These are phyloP conservation scores for Haplosporangium sp. DNA, from an alignment of 371 early-diverging fungal genomes.

Conservation along the genomic window DNA sequence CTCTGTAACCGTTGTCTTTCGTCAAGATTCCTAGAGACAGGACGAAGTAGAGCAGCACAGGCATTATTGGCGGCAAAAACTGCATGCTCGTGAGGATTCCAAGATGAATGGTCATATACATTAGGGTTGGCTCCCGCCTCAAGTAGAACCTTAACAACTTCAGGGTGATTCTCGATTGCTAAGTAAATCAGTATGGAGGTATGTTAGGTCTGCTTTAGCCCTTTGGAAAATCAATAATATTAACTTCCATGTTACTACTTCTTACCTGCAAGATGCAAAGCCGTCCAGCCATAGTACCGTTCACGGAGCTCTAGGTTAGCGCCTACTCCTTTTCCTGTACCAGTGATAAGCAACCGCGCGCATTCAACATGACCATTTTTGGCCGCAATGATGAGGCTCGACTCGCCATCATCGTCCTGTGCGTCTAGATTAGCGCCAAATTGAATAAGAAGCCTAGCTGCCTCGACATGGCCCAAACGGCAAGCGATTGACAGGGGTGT, in stretches of 20 bases:
- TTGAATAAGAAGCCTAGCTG: conserved; percentile 62
- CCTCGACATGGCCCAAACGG: conserved; percentile 62
- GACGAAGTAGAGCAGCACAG: conserved; percentile 65
- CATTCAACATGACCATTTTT: conserved; percentile 67
- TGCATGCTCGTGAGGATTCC: conserved; percentile 80
- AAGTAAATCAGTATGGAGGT: background rate
- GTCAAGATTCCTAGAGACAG: conserved; percentile 37
- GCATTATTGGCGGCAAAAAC: conserved; percentile 70
- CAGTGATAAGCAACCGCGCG: conserved; percentile 61
- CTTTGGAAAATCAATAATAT: background rate
- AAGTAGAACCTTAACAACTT: conserved; percentile 63
- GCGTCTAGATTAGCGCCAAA: conserved; percentile 66
- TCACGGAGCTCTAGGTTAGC: conserved; percentile 55
- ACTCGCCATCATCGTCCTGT: conserved; percentile 76
- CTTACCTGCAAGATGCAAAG: conserved; percentile 71
- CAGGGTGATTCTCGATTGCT: conserved; percentile 70
- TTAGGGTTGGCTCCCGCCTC: conserved; percentile 68
- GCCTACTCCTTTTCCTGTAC: conserved; percentile 16
- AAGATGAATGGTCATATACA: conserved; percentile 62
- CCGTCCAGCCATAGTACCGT: conserved; percentile 72
- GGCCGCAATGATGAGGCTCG: conserved; percentile 70
- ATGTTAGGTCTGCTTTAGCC: background rate
- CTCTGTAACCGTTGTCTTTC: conserved; percentile 31
- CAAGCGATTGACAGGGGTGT: conserved; percentile 71
- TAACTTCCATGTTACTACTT: background rate